phyloP scores from a whole-genome alignment of 345 rosid species.

The Eucalyptus curtisii region DNA sequence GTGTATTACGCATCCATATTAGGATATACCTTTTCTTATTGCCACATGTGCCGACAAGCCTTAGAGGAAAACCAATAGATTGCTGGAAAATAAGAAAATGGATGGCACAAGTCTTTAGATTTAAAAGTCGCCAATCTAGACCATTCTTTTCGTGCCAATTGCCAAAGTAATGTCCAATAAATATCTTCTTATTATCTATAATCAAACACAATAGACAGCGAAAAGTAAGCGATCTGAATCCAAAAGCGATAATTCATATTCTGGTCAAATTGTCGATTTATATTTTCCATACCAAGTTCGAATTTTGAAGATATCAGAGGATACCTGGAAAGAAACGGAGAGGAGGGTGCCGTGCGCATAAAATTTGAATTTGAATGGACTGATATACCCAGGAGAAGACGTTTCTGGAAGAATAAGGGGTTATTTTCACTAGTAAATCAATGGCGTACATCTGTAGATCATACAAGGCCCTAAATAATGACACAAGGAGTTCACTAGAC shows the following conservation, averaged over 20 bases:
- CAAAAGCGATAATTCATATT: background rate
- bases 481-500: background rate
- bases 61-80: background rate
- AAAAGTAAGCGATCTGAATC: background rate
- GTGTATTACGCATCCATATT: background rate
- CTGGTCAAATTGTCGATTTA: background rate
- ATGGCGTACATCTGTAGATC: background rate
- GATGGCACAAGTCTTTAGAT: background rate
- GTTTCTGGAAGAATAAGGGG: background rate
- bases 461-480: background rate
- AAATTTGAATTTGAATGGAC: background rate
- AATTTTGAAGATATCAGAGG: background rate
- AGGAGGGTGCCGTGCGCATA: background rate
- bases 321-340: background rate
- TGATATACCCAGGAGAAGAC: background rate
- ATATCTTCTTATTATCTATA: background rate
- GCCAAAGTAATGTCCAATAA: background rate
- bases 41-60: background rate
- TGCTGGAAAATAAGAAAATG: background rate
- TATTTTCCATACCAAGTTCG: background rate
- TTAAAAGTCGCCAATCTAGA: background rate
- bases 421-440: background rate
- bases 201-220: background rate
- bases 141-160: background rate
- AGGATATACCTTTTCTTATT: background rate